A percentile compares a stretch with the other conserved stretches of the same genome.
These are phyloP conservation scores for Sphagnum tenellum DNA, from an alignment of 225 moss, liverwort and hornwort genomes.

Conservation along the genomic window DNA sequence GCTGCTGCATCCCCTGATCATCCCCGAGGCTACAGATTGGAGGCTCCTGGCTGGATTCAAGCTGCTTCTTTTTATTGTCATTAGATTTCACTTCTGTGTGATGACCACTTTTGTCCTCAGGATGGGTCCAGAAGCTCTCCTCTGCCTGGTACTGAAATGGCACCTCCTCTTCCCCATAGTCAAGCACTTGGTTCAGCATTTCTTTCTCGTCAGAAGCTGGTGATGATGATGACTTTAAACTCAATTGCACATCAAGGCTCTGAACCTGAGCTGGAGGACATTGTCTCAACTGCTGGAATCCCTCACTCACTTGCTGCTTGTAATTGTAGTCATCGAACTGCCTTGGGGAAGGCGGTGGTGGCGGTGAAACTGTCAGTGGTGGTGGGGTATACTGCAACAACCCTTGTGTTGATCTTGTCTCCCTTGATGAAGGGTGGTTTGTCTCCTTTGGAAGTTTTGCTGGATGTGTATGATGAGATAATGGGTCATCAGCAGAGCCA, in stretches of 20 bases:
- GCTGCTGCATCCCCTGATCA: slow-evolving; percentile 17
- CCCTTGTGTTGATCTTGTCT: slow-evolving; percentile 1
- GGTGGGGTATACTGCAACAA: background rate
- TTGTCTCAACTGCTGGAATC: background rate
- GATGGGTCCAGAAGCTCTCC: slow-evolving; percentile 17
- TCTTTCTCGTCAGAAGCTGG: background rate
- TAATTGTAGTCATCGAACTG: slow-evolving; percentile 25
- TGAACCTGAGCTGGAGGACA: too few species aligned
- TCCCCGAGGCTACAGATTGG: slow-evolving; percentile 3
- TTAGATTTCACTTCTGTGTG: slow-evolving; percentile 9
- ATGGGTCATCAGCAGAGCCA: background rate
- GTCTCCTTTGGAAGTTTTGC: background rate
- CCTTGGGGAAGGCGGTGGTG: slow-evolving; percentile 15
- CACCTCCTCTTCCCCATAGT: slow-evolving; percentile 7
- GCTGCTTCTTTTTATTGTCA: slow-evolving; percentile 1
- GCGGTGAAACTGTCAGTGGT: slow-evolving; percentile 13
- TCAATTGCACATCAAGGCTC: slow-evolving; percentile 11
- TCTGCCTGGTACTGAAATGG: slow-evolving; percentile 18
- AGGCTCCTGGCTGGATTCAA: background rate
- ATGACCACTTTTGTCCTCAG: slow-evolving; percentile 27
- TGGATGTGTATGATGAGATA: background rate
- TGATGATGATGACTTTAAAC: background rate
- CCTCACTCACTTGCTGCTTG: slow-evolving; percentile 11
- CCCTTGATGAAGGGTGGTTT: slow-evolving; percentile 10
- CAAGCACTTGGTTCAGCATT: slow-evolving; percentile 1